These are phyloP conservation scores for Aspergillus niger DNA, from an alignment of 2,329 filamentous ascomycete species.

Conservation along the genomic window DNA sequence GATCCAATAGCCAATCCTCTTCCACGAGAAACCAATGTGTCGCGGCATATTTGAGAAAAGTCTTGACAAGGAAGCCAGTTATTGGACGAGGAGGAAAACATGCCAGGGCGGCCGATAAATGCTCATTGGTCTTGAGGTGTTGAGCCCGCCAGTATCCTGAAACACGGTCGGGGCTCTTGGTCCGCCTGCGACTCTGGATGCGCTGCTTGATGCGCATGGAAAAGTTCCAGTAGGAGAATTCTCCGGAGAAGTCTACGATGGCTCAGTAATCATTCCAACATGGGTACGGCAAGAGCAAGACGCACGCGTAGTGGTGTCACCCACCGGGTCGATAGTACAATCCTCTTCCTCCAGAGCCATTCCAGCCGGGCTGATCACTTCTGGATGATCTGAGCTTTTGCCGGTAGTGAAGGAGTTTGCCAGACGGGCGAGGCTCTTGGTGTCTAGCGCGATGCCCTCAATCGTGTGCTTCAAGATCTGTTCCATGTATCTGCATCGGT, in stretches of 20 bases:
- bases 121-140: slow-evolving; percentile 49
- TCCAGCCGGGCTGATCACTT: background rate
- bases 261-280: background rate
- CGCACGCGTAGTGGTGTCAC: slow-evolving; percentile 18
- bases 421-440: slow-evolving; percentile 7
- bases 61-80: slow-evolving; percentile 50
- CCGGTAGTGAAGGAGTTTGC: background rate
- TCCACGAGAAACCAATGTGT: slow-evolving; percentile 55
- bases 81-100: slow-evolving; percentile 52
- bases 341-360: slow-evolving; percentile 13
- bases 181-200: slow-evolving; percentile 45
- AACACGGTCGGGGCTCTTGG: slow-evolving; percentile 26
- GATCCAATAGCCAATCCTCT: slow-evolving; percentile 45
- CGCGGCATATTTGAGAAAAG: slow-evolving; percentile 53
- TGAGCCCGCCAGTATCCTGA: slow-evolving; percentile 51
- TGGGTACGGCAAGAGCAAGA: background rate
- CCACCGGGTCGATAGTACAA: slow-evolving; percentile 18
- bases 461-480: slow-evolving; percentile 13
- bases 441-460: slow-evolving; percentile 11
- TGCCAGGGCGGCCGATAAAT: slow-evolving; percentile 41
- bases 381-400: background rate
- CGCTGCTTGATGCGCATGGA: slow-evolving; percentile 55
- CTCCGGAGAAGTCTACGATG: slow-evolving; percentile 52
- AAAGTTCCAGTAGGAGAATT: slow-evolving; percentile 58
- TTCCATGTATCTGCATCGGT: slow-evolving; percentile 17